Conservation (phyloP, 495 filamentous ascomycete species). For the Aspergillus funiculosus region DNA sequence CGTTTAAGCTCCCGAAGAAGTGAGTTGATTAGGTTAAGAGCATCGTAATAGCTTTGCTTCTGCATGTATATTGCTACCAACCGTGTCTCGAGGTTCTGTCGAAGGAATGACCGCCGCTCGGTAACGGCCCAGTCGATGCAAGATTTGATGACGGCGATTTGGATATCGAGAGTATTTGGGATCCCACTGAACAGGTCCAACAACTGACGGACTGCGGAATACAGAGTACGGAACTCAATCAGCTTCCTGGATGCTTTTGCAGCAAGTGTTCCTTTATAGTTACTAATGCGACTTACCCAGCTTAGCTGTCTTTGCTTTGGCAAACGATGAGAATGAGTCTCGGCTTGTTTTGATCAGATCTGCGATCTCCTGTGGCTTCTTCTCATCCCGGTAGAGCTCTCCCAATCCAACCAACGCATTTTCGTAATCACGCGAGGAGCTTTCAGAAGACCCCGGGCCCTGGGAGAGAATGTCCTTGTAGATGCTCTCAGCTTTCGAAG, state of each 20-base stretch:
- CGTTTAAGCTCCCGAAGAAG: conserved; percentile 94
- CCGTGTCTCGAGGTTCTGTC: conserved; percentile 95
- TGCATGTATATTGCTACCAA: conserved; percentile 91
- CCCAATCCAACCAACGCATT: conserved; percentile 64
- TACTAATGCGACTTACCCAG: conserved; percentile 57
- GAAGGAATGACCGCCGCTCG: conserved; percentile 87
- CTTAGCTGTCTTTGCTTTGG: conserved; percentile 98
- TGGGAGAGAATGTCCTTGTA: conserved; percentile 86
- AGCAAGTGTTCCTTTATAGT: background rate
- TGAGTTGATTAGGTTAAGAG: conserved; percentile 91
- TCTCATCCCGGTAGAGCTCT: conserved; percentile 85
- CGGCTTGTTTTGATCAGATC: conserved; percentile 86
- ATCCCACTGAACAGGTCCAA: conserved; percentile 92
- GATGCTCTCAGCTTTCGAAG: conserved; percentile 69
- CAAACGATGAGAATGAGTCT: conserved; percentile 86
- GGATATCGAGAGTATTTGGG: conserved; percentile 86
- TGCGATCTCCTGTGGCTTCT: conserved; percentile 81
- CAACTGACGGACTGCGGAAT: conserved; percentile 76
- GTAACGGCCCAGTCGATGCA: conserved; percentile 99
- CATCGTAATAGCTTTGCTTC: conserved; percentile 94
- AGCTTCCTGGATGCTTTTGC: background rate
- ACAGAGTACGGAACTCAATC: background rate
- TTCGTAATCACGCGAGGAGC: conserved; percentile 84
- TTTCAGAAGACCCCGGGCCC: conserved; percentile 75
- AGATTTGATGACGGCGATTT: conserved; percentile 88